Evolutionary conservation across 2,329 filamentous ascomycete species (phyloP), one percentile per base, ranked within the genome.

Genomic region (Fusarium lateritium): DNA sequence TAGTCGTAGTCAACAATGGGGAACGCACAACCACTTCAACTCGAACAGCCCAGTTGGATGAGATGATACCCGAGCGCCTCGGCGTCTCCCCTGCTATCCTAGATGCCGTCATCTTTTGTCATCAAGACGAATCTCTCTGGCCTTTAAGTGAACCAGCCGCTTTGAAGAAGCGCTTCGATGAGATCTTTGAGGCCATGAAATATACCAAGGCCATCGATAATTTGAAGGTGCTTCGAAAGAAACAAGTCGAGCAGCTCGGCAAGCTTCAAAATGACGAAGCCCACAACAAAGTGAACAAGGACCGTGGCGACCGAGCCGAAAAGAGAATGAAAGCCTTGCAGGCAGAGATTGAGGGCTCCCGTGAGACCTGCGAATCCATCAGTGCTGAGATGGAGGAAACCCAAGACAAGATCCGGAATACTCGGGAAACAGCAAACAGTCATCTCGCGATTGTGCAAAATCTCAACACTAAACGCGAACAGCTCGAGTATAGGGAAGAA

Each of bases 141-240:
- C 96, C 96, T 0, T 90, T 99, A 86, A 97, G 94, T 76, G 93
- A 97, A 75, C 94, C 96, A 0, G 84, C 88, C 1, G 89, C 88
- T 1, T 83, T 99, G 51, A 99, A 99, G 81, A 97, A 97, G 79
- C 92, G 91, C 53, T 99, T 99, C 64, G 96, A 99, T 76, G 94
- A 97, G 77, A 99, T 99, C 13, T 99, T 99, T 72, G 96, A 98
- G 80, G 96, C 96, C 2, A 85, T 93, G 80, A 98, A 97, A 78
- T 99, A 98, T 79, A 97, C 94, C 34, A 98, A 97, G 76, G 96
- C 94, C 19, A 97, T 99, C 63, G 94, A 98, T 45, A 97, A 97
- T 78, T 92, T 99, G 77, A 98, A 97, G 76, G 79, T 90, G 11
- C 84, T 98, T 50, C 87, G 91, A 39, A 99, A 98, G 81, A 91